These are phyloP conservation scores for Bipolaris gigantea DNA, from an alignment of 2,329 filamentous ascomycete genomes.

Conservation along the genomic window DNA sequence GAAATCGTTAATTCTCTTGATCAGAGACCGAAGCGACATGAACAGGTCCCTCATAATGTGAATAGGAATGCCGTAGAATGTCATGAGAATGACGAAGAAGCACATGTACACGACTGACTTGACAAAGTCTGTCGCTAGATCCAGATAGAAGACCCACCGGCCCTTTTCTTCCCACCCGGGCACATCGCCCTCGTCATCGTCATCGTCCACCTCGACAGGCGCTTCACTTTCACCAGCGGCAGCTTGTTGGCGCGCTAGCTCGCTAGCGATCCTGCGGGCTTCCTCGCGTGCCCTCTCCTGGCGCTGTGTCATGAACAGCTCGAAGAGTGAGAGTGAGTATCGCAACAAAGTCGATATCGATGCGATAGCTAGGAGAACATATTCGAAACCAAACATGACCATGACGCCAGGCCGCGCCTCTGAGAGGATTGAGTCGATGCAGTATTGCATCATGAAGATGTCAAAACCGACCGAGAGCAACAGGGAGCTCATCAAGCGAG, in stretches of 20 bases:
- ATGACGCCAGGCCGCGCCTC: conserved; percentile 97
- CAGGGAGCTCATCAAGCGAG: conserved; percentile 76
- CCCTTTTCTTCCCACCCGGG: conserved; percentile 97
- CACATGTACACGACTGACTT: conserved; percentile 86
- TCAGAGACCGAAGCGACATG: conserved; percentile 88
- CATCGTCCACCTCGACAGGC: conserved; percentile 59
- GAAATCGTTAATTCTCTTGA: conserved; percentile 85
- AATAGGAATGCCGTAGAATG: conserved; percentile 92
- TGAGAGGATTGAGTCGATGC: conserved; percentile 78
- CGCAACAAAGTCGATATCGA: conserved; percentile 78
- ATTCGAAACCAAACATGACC: conserved; percentile 99
- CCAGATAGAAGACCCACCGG: conserved; percentile 85
- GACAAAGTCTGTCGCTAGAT: conserved; percentile 84
- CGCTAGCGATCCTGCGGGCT: conserved; percentile 47
- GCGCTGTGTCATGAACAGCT: conserved; percentile 71
- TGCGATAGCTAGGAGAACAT: conserved; percentile 79
- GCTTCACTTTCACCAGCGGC: conserved; percentile 45
- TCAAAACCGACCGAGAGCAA: conserved; percentile 79
- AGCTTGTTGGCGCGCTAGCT: conserved; percentile 69
- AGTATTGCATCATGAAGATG: conserved; percentile 76
- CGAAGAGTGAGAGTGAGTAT: conserved; percentile 77
- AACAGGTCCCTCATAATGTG: conserved; percentile 97
- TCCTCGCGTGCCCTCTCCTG: conserved; percentile 68
- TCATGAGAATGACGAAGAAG: conserved; percentile 91
- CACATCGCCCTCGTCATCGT: conserved; percentile 92